Evolutionary conservation across 176 grass and related monocot genomes (phyloP).

Genomic region (Carex kokanica): DNA sequence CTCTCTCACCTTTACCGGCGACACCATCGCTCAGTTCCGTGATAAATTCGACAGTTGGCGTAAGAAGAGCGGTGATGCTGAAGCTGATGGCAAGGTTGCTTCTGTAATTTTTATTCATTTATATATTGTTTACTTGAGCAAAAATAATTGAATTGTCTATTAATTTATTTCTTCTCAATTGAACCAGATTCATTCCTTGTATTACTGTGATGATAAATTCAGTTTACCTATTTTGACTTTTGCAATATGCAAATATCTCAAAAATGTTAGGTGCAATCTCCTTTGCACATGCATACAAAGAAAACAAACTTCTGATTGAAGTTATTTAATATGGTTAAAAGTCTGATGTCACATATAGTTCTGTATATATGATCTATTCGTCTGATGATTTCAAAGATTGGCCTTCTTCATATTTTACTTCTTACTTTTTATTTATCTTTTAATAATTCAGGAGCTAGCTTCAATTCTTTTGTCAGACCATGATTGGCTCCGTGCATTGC

Average conservation of each 20-base stretch:
- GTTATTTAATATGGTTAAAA: neutral
- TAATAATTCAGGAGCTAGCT: constrained; percentile 44
- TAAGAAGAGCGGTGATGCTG: neutral
- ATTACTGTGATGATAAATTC: neutral
- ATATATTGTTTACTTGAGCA: neutral
- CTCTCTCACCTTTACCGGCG: constrained; percentile 74
- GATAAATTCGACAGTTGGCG: constrained; percentile 40
- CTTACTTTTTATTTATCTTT: neutral
- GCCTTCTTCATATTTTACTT: neutral
- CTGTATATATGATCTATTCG: neutral
- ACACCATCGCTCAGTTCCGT: constrained; percentile 83
- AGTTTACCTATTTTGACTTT: neutral
- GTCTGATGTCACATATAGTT: neutral
- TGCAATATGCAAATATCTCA: neutral
- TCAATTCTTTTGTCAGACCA: constrained; percentile 52
- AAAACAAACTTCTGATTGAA: neutral
- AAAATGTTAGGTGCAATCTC: neutral
- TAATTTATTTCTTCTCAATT: neutral
- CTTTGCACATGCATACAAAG: neutral
- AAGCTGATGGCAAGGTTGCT: constrained; percentile 55
- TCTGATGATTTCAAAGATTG: neutral
- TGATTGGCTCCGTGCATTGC: constrained; percentile 71
- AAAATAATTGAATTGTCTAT: neutral
- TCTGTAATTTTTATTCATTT: constrained; percentile 1
- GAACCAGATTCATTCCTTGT: neutral